Percentiles rank a stretch among this genome's conserved stretches.
Evolutionary conservation across 768 basidiomycete genomes (phyloP).

Genomic region (Sporobolomyces pararoseus): DNA sequence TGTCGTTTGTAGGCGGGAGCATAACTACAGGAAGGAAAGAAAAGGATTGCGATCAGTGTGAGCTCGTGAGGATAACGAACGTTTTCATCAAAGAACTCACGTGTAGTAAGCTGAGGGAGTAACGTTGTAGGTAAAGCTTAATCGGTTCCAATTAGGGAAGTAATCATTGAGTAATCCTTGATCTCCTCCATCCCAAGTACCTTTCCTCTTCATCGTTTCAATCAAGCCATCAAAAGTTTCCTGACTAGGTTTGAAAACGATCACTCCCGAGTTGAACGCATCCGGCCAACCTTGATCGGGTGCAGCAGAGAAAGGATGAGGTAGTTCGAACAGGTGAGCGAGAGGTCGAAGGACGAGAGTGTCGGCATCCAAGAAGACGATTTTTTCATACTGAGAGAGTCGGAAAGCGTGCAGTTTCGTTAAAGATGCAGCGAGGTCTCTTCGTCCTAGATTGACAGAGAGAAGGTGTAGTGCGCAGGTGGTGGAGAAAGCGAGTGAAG

Average conservation of each 20-base stretch:
- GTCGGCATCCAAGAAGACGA: conserved; percentile 89
- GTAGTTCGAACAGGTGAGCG: conserved; percentile 81
- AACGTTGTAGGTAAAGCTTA: conserved; percentile 97
- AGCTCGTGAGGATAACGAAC: background rate
- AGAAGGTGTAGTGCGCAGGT: background rate
- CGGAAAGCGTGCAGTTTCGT: conserved; percentile 97
- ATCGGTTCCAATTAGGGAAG: conserved; percentile 70
- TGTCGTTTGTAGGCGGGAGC: conserved; percentile 94
- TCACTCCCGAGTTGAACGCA: conserved; percentile 95
- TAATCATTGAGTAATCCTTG: conserved; percentile 94
- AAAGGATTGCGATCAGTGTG: background rate
- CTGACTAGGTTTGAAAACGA: conserved; percentile 76
- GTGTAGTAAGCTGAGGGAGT: conserved; percentile 96
- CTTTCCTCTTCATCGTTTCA: conserved; percentile 67
- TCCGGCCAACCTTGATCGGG: conserved; percentile 99
- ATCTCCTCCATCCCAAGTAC: conserved; percentile 97
- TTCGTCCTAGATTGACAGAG: conserved; percentile 69
- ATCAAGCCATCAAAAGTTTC: conserved; percentile 75
- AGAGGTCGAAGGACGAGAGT: conserved; percentile 81
- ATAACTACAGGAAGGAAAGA: conserved; percentile 58
- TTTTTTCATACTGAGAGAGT: conserved; percentile 74
- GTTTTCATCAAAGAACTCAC: conserved; percentile 53
- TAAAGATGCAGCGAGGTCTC: conserved; percentile 85
- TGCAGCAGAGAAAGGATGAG: conserved; percentile 75
- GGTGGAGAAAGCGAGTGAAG: background rate